Conservation (phyloP, 192 early-diverging fungal genomes). For the Lunasporangiospora selenospora region DNA sequence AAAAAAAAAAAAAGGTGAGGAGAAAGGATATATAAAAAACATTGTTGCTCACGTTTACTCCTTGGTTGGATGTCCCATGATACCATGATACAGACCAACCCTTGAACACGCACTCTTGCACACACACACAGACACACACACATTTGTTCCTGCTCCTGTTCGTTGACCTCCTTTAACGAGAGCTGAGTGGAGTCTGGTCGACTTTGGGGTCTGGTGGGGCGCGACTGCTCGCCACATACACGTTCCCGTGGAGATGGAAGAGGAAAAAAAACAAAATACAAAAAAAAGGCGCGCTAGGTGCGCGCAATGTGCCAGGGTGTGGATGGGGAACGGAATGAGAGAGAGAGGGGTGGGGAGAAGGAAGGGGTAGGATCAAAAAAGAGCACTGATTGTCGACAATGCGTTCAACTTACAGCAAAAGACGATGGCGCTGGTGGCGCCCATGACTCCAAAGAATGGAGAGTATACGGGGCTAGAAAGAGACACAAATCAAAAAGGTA, state of each 20-base stretch:
- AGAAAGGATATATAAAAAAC: background rate
- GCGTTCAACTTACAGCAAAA: constrained; percentile 87
- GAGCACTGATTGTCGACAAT: no score
- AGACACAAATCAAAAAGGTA: background rate
- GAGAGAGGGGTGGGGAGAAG: no score
- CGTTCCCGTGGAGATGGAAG: no score
- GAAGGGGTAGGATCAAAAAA: no score
- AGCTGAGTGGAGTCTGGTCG: background rate
- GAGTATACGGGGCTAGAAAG: constrained; percentile 84
- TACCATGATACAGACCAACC: background rate
- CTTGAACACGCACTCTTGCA: background rate
- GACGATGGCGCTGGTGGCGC: constrained; percentile 91
- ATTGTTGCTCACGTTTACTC: background rate
- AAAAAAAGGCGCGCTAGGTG: constrained; percentile 7
- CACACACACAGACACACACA: background rate
- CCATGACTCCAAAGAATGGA: constrained; percentile 95
- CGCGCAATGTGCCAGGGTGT: background rate
- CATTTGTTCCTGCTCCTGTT: background rate
- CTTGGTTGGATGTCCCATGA: background rate
- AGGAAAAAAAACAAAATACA: no score
- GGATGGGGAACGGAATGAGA: background rate
- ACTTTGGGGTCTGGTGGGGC: background rate
- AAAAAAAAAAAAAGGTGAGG: background rate
- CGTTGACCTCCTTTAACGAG: background rate
- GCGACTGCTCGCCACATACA: background rate